Conservation (phyloP, 2,329 filamentous ascomycete genomes). For the Trichophyton verrucosum region DNA sequence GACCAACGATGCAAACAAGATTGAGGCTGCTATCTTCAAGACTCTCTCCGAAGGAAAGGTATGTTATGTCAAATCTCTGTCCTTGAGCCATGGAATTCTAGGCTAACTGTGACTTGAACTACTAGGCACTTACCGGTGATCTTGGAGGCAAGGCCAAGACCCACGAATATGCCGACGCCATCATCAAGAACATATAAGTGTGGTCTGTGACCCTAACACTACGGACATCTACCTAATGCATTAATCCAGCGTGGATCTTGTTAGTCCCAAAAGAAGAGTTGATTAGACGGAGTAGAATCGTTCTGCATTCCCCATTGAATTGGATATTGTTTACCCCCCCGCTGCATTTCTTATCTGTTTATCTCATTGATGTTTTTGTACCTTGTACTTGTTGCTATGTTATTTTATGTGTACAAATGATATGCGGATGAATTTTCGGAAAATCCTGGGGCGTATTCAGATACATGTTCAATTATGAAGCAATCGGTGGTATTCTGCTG, state of each 20-base stretch:
- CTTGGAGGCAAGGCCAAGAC: conserved; percentile 95
- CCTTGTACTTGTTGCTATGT: background rate
- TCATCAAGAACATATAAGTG: conserved; percentile 55
- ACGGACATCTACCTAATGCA: background rate
- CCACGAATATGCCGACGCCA: conserved; percentile 80
- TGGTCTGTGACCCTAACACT: conserved; percentile 8
- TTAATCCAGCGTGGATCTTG: background rate
- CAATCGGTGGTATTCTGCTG: background rate
- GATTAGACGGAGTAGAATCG: conserved; percentile 4
- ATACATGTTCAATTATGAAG: background rate
- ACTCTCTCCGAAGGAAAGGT: conserved; percentile 92
- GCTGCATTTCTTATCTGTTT: background rate
- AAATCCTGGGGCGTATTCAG: background rate
- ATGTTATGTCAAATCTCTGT: conserved; percentile 15
- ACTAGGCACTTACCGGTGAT: conserved; percentile 72
- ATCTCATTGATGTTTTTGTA: background rate
- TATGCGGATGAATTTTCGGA: background rate
- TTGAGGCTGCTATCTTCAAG: conserved; percentile 90
- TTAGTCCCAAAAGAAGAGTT: background rate
- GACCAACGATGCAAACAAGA: conserved; percentile 67
- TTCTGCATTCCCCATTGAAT: background rate
- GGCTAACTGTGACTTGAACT: background rate
- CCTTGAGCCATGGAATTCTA: background rate
- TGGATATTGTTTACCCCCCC: background rate
- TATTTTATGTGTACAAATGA: conserved; percentile 1